phyloP scores from a whole-genome alignment of 805 yeast species.

The Cyberlindnera mississippiensis region DNA sequence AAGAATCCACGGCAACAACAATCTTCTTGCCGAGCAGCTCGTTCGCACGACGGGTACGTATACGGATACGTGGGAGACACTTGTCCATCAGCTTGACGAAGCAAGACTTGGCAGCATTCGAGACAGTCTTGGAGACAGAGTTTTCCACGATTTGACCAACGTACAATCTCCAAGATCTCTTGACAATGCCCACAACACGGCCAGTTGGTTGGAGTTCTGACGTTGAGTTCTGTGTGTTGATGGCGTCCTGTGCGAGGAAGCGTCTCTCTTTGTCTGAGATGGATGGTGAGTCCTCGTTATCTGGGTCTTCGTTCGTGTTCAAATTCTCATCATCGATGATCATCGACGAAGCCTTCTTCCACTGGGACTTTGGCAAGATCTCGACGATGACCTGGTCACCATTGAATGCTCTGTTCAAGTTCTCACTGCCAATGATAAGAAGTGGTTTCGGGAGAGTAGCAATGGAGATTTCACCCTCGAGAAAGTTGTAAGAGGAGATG shows the following conservation, averaged over 20 bases:
- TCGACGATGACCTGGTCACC: constrained; percentile 92
- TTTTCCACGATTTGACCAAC: constrained; percentile 89
- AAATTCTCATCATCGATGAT: constrained; percentile 53
- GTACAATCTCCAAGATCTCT: constrained; percentile 93
- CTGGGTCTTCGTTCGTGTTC: constrained; percentile 33
- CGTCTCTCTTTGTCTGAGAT: constrained; percentile 70
- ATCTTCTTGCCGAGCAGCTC: constrained; percentile 86
- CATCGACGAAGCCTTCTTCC: constrained; percentile 83
- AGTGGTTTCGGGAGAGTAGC: constrained; percentile 77
- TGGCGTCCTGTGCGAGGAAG: constrained; percentile 73
- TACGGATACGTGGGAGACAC: constrained; percentile 80
- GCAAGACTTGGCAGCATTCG: constrained; percentile 71
- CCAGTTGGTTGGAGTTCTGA: constrained; percentile 84
- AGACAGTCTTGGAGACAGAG: constrained; percentile 55
- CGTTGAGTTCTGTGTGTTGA: constrained; percentile 52
- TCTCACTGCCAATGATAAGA: constrained; percentile 75
- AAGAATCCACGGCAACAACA: constrained; percentile 86
- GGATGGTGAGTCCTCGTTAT: constrained; percentile 37
- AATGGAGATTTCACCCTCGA: constrained; percentile 79
- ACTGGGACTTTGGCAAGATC: constrained; percentile 74
- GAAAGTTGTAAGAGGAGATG: constrained; percentile 79
- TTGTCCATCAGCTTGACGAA: constrained; percentile 88
- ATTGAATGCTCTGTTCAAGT: constrained; percentile 84
- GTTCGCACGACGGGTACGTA: constrained; percentile 79
- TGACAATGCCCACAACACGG: constrained; percentile 77